Evolutionary conservation across 352 stramenopile species (phyloP).

Genomic region (Pythium biforme): DNA sequence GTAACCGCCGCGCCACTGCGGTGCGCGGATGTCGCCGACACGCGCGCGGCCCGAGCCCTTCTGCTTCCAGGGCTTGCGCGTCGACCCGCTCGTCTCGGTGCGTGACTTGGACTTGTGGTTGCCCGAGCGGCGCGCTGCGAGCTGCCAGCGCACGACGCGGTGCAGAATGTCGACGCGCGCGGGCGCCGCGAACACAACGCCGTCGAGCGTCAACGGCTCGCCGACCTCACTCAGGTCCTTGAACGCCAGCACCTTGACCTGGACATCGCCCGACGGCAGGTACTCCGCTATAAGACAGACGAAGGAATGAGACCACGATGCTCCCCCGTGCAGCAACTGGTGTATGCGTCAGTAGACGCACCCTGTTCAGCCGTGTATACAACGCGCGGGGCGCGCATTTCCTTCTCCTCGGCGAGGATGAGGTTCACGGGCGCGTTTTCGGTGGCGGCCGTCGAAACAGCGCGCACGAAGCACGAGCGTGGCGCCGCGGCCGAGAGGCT

Average conservation of each 20-base stretch:
- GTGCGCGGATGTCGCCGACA: constrained; percentile 85
- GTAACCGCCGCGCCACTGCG: constrained; percentile 86
- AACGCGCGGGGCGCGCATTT: constrained; percentile 57
- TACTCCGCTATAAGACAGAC: constrained; percentile 39
- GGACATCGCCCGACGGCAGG: constrained; percentile 52
- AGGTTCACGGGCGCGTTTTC: constrained; percentile 57
- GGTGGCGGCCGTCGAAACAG: constrained; percentile 30
- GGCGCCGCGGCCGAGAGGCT: constrained; percentile 39
- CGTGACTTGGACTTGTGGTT: constrained; percentile 90
- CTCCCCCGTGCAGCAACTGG: too few relatives aligned
- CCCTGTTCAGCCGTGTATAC: constrained; percentile 57
- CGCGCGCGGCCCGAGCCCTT: constrained; percentile 84
- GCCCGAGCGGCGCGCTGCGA: constrained; percentile 76
- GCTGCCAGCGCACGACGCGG: constrained; percentile 86
- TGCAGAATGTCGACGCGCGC: constrained; percentile 85
- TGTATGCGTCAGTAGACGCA: too few relatives aligned
- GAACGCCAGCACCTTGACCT: constrained; percentile 70
- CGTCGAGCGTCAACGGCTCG: constrained; percentile 52
- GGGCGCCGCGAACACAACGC: constrained; percentile 73
- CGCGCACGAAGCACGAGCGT: constrained; percentile 34
- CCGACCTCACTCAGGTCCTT: constrained; percentile 40
- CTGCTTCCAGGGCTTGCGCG: constrained; percentile 86
- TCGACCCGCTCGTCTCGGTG: constrained; percentile 85
- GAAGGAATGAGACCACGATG: too few relatives aligned
- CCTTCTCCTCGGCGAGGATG: constrained; percentile 72